Evolutionary conservation across 108 stramenopile genomes (phyloP).

Genomic region (Cylindrotheca fusiformis): DNA sequence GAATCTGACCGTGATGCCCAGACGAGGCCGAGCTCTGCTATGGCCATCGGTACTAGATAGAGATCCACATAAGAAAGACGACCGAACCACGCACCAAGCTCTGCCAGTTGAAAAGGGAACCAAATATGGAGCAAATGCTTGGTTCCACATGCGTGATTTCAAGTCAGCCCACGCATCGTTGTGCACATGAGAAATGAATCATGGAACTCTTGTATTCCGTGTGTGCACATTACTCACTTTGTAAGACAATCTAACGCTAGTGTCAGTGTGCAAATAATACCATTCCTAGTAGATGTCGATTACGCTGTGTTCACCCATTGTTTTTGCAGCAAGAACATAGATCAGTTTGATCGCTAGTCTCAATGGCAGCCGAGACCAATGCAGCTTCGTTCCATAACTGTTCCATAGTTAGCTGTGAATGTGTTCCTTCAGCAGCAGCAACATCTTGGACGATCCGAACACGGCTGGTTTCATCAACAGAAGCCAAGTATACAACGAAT

Average conservation of each 20-base stretch:
- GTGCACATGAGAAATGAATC: background rate
- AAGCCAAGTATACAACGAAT: conserved; percentile 58
- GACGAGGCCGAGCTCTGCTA: conserved; percentile 74
- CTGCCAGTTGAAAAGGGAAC: conserved; percentile 64
- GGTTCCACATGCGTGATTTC: conserved; percentile 71
- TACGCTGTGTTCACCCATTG: too few relatives aligned
- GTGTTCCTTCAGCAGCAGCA: background rate
- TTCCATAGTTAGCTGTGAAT: conserved; percentile 17
- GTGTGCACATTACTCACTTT: too few relatives aligned
- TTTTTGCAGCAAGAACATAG: too few relatives aligned
- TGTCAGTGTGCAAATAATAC: too few relatives aligned
- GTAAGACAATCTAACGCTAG: too few relatives aligned
- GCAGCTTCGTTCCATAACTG: conserved; percentile 66
- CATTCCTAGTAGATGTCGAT: too few relatives aligned
- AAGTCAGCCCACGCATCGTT: conserved; percentile 13
- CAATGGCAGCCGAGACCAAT: conserved; percentile 61
- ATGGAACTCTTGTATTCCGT: too few relatives aligned
- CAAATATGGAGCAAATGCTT: conserved; percentile 61
- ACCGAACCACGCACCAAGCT: conserved; percentile 81
- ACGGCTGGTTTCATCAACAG: conserved; percentile 40
- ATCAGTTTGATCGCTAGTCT: conserved; percentile 40
- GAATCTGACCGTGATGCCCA: conserved; percentile 71
- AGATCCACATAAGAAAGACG: conserved; percentile 59
- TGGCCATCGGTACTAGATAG: conserved; percentile 84
- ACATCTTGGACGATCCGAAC: conserved; percentile 21